Base-by-base conservation (phyloP, 495 filamentous ascomycete genomes). In the Eremomyces bilateralis region DNA sequence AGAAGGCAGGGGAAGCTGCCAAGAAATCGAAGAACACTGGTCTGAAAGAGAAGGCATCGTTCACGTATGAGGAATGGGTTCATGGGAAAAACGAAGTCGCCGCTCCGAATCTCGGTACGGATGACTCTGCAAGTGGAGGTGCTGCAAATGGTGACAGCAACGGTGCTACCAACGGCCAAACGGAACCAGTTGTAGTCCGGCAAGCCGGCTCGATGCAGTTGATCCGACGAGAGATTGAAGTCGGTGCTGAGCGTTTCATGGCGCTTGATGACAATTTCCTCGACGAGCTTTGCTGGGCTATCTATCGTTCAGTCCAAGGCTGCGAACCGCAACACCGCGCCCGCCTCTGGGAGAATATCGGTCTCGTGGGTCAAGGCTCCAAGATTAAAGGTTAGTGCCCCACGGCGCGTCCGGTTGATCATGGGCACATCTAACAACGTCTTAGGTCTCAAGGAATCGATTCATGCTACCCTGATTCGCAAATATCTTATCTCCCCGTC, bases 401-500 rank as follows among this genome's bases (percentile, higher is more conserved):
- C n/a, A n/a, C n/a, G n/a, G n/a, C n/a, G n/a, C n/a, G n/a, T n/a
- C n/a, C n/a, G n/a, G n/a, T n/a, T n/a, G n/a, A n/a, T n/a, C n/a
- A n/a, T n/a, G n/a, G n/a, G n/a, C n/a, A n/a, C n/a, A n/a, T n/a
- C n/a, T n/a, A n/a, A n/a, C n/a, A n/a, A n/a, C n/a, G n/a, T n/a
- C n/a, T 1, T 35, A 74, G 73, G 58, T 44, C 82, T 95, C 53
- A 85, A 78, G 46, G 83, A 92, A 34, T 76, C 88, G 33, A 64
- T 97, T 25, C 52, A 94, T 27, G 60, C 70, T 21, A 81, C 74
- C 0, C 63, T 95, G 15, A 69, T 68, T 20, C 67, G 71, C 39
- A 85, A 81, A 43, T 90, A 88, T 50, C 61, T 91, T 24, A 76
- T 95, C 38, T 85, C 83, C 3, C 88, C 88, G 0, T 84, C 78